A percentile compares a stretch with the other conserved stretches of the same genome.
Evolutionary conservation across 768 basidiomycete genomes (phyloP).

Genomic region (Suillus variegatus): DNA sequence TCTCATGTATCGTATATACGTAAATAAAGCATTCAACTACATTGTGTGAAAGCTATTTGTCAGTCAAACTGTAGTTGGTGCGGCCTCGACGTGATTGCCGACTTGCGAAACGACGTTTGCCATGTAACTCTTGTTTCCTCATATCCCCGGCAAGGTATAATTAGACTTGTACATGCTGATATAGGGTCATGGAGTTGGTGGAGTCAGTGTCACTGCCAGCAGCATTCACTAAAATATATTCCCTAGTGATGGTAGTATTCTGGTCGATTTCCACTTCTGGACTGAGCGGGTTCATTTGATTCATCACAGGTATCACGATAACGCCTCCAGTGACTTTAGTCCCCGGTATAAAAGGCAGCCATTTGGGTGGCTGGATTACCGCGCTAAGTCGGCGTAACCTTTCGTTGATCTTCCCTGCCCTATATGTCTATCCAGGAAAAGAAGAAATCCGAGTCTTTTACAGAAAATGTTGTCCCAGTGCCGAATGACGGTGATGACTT

Average conservation of each 20-base stretch:
- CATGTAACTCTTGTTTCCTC: too few relatives aligned
- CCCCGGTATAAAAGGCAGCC: slow-evolving; percentile 4
- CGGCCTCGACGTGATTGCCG: too few relatives aligned
- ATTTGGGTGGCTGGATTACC: background rate
- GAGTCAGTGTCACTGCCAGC: background rate
- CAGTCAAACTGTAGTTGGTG: too few relatives aligned
- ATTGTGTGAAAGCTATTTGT: too few relatives aligned
- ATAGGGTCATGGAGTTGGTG: background rate
- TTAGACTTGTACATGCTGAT: background rate
- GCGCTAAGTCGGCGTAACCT: background rate
- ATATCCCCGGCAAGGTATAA: background rate
- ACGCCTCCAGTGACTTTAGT: background rate
- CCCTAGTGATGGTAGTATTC: background rate
- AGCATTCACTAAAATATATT: background rate
- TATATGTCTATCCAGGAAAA: slow-evolving; percentile 12
- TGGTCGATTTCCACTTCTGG: background rate
- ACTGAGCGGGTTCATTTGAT: slow-evolving; percentile 1
- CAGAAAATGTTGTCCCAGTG: slow-evolving; percentile 9
- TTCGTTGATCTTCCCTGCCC: background rate
- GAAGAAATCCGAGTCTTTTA: slow-evolving; percentile 14
- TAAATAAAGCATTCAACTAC: too few relatives aligned
- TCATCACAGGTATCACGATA: background rate
- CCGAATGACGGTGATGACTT: slow-evolving; percentile 12
- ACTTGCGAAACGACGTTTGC: too few relatives aligned
- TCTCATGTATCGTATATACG: too few relatives aligned